Base-by-base conservation (phyloP, 768 basidiomycete species). In the Phylloporus sp. region DNA sequence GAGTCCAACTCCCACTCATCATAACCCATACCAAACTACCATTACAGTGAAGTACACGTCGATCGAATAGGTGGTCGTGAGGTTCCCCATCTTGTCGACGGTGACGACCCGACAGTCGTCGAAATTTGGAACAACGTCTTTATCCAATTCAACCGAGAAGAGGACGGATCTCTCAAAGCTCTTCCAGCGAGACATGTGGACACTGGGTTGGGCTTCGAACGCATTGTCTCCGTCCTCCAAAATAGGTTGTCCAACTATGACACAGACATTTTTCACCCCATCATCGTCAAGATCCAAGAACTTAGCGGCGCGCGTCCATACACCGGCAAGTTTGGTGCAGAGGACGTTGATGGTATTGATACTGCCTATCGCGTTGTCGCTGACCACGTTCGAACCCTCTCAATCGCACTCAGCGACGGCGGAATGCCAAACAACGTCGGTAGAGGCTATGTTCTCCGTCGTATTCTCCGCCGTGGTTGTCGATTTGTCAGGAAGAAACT, bases 91-190 rank as follows among this genome's bases (percentile, higher is more conserved):
- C 81, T 96, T 38, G 96, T 99, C 55, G 98, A 99, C 66, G 77
- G 84, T 57, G 96, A 99, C 64, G 96, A 98, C 62, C 93, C 96
- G 2, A 84, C 94, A 53, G 96, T 99, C 8, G 78, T 99, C 48
- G 92, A 95, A 68, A 94, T 99, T 56, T 99, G 96, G 96, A 99
- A 99, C 73, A 97, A 96, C 64, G 96, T 99, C 46, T 99, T 97
- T 65, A 98, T 99, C 62, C 94, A 97, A 60, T 99, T 88, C 74
- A 98, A 99, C 65, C 88, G 96, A 38, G 95, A 98, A 66, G 79
- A 81, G 35, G 88, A 94, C 47, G 86, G 88, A 32, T 80, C 83
- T 17, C 77, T 99, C 14, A 81, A 78, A 42, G 49, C 79, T 1
- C 78, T 99, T 13, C 96, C 96, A 21, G 80, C 84, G 26, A 92